Conservation (phyloP, 2,329 filamentous ascomycete genomes). For the Arthrobotrys iridis region DNA sequence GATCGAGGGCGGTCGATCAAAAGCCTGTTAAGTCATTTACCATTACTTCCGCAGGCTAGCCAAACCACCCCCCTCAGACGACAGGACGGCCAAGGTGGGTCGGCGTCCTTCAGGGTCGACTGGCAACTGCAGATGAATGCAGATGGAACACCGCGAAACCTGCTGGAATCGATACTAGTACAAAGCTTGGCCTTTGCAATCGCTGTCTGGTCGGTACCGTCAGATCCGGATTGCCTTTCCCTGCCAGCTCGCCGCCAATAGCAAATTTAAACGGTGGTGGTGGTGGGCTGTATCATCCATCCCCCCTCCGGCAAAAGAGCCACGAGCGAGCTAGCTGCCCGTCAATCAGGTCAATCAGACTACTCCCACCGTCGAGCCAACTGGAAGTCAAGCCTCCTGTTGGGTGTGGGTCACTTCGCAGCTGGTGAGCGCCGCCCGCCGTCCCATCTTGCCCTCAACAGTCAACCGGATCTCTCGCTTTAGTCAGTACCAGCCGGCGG, state of each 20-base stretch:
- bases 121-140: conserved; percentile 31
- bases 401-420: conserved; percentile 30
- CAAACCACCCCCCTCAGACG: conserved; percentile 6
- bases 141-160: conserved; percentile 32
- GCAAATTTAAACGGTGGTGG: conserved; percentile 19
- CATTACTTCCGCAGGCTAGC: neutral
- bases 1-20: conserved; percentile 44
- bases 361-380: conserved; percentile 12
- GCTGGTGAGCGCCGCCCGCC: conserved; percentile 46
- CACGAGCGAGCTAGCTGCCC: conserved; percentile 42
- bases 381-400: conserved; percentile 33
- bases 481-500: conserved; percentile 10
- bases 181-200: conserved; percentile 47
- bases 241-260: conserved; percentile 1
- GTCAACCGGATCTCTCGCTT: conserved; percentile 1
- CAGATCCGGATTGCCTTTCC: conserved; percentile 49
- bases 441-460: conserved; percentile 46
- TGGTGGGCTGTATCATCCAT: conserved; percentile 27
- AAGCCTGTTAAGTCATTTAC: conserved; percentile 3
- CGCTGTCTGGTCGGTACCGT: conserved; percentile 39
- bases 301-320: conserved; percentile 25
- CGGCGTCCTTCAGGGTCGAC: conserved; percentile 28
- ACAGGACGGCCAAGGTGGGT: conserved; percentile 24
- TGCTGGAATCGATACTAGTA: conserved; percentile 40
- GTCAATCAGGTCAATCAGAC: conserved; percentile 39